Percentiles rank a stretch among this genome's conserved stretches.
These are phyloP conservation scores for Solanum stenotomum DNA, from an alignment of 257 asterid species.

Conservation along the genomic window DNA sequence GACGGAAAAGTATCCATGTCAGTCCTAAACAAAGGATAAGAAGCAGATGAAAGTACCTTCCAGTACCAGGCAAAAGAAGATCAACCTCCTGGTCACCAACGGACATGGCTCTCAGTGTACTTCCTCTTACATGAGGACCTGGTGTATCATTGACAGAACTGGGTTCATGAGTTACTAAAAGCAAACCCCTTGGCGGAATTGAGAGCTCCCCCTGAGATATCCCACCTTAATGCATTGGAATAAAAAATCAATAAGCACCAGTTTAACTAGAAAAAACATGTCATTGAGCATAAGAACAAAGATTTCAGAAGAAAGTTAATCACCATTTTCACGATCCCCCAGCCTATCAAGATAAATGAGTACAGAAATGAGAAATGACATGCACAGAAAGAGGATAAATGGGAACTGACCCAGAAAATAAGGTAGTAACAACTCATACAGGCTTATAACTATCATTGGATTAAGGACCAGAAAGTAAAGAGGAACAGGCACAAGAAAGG, in stretches of 20 bases:
- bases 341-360: background rate
- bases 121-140: constrained; percentile 46
- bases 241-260: background rate
- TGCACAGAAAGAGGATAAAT: background rate
- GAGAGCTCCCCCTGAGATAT: constrained; percentile 28
- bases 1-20: background rate
- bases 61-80: constrained; percentile 45
- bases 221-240: constrained; percentile 16
- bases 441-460: background rate
- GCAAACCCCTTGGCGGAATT: constrained; percentile 40
- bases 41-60: constrained; percentile 26
- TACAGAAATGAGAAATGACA: background rate
- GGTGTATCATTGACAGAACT: constrained; percentile 28
- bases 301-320: background rate
- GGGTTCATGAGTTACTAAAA: constrained; percentile 47
- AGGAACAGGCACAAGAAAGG: background rate
- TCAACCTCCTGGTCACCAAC: constrained; percentile 44
- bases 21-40: background rate
- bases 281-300: background rate
- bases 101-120: constrained; percentile 32
- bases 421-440: background rate
- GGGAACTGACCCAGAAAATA: background rate
- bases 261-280: background rate
- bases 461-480: background rate
- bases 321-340: background rate